Base-by-base conservation (phyloP, 805 yeast genomes). In the Kazachstania taianensis region DNA sequence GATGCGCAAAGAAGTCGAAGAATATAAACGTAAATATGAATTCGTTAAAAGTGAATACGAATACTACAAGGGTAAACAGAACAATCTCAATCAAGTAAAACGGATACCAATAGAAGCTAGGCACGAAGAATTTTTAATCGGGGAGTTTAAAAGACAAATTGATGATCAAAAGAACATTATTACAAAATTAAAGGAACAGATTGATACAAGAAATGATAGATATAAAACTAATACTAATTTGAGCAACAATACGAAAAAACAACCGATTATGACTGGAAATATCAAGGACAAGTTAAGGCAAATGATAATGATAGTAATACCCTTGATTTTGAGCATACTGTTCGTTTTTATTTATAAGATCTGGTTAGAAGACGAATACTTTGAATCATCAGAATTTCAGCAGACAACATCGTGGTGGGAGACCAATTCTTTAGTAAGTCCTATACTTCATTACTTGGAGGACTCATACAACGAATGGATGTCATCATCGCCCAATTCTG, bases 91-190 rank as follows among this genome's bases (percentile, higher is more conserved):
- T n/a, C n/a, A n/a, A n/a, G n/a, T 34, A 45, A 32, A 33, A 36
- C 30, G 28, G 15, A 20, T 8, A 19, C 4, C 17, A 24, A 27
- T 13, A 9, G 28, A 24, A 22, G 26, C 25, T 19, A 6, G 15
- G 36, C 6, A 10, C 16, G 12, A 31, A 27, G 56, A 54, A 27
- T 53, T 53, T 28, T 46, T 54, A 13, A 47, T 55, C 6, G 42
- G 45, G 13, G 60, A 55, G 38, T 45, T 55, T 28, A 52, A 37
- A 30, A 45, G 51, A 33, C 56, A 53, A 33, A 31, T 55, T 16
- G 42, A 39, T 22, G 59, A 53, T 27, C 62, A 57, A 41, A 34
- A 47, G 16, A 39, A 46, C 13, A 35, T 49, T 13, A 55, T 57
- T 14, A 31, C 37, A n/a, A 34, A 41, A 5, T 36, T 54, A 12